phyloP scores from a whole-genome alignment of 2,329 filamentous ascomycete genomes.

The Cryoendolithus antarcticus region DNA sequence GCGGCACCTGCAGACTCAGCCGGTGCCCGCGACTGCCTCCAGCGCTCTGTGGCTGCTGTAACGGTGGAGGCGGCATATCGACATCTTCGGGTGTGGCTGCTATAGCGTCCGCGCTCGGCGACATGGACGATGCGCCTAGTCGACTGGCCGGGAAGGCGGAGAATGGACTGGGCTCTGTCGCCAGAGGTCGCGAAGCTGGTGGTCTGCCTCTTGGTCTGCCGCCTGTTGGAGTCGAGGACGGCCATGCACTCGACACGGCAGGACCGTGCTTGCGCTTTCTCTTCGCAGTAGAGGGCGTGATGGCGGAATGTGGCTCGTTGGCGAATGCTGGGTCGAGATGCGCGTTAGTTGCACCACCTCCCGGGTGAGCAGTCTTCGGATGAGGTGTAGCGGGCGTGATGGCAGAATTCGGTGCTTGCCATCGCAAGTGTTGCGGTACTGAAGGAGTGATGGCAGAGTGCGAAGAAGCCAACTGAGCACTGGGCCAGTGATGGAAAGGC shows the following conservation, averaged over 20 bases:
- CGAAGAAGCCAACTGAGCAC: conserved; percentile 22
- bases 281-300: conserved; percentile 47
- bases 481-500: conserved; percentile 23
- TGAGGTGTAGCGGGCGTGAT: conserved; percentile 40
- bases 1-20: conserved; percentile 51
- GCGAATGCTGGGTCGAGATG: conserved; percentile 36
- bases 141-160: conserved; percentile 57
- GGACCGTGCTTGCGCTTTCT: conserved; percentile 62
- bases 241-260: conserved; percentile 85
- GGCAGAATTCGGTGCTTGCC: conserved; percentile 16
- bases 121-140: conserved; percentile 12
- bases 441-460: conserved; percentile 32
- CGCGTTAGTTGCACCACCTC: conserved; percentile 37
- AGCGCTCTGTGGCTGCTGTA: conserved; percentile 11
- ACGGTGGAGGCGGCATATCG: conserved; percentile 30
- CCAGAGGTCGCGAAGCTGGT: conserved; percentile 48
- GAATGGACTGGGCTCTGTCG: conserved; percentile 52
- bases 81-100: conserved; percentile 25
- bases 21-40: conserved; percentile 33
- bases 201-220: conserved; percentile 71
- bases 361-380: conserved; percentile 67
- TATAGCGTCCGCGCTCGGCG: conserved; percentile 26
- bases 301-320: conserved; percentile 56
- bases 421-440: conserved; percentile 25
- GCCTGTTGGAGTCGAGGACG: conserved; percentile 47